Conservation (phyloP, 768 basidiomycete species). For the Serendipita indica region DNA sequence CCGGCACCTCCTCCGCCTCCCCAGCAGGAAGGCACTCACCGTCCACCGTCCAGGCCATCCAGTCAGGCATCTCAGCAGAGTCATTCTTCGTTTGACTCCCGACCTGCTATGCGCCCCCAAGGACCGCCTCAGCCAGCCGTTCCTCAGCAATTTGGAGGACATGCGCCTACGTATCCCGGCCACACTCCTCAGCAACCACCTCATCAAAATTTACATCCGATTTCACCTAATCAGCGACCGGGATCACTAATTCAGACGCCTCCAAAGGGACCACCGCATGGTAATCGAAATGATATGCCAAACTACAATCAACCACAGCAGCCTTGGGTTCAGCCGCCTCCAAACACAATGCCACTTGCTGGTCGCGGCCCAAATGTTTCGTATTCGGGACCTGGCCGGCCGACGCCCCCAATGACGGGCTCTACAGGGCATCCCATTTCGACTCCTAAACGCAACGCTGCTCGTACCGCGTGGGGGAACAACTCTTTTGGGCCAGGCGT, state of each 20-base stretch:
- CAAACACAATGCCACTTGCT: background rate
- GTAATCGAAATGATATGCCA: no score
- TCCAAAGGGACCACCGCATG: no score
- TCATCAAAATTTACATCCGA: background rate
- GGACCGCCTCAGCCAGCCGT: background rate
- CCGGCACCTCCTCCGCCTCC: background rate
- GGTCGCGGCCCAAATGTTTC: background rate
- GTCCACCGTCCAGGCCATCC: background rate
- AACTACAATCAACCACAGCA: background rate
- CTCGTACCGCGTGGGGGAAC: slow-evolving; percentile 5
- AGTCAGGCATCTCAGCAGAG: slow-evolving; percentile 3
- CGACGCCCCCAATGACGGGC: background rate
- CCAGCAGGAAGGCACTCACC: background rate
- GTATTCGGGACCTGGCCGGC: background rate
- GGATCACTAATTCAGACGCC: no score
- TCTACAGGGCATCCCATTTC: background rate
- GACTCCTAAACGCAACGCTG: background rate
- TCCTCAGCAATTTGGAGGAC: background rate
- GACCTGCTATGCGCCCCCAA: background rate
- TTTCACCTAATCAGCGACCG: no score
- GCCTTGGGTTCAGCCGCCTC: background rate
- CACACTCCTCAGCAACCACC: background rate
- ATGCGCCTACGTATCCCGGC: background rate
- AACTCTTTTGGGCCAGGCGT: slow-evolving; percentile 7
- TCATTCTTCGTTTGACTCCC: background rate